These are phyloP conservation scores for Paecilomyces formosus DNA, from an alignment of 2,329 filamentous ascomycete genomes.

Conservation along the genomic window DNA sequence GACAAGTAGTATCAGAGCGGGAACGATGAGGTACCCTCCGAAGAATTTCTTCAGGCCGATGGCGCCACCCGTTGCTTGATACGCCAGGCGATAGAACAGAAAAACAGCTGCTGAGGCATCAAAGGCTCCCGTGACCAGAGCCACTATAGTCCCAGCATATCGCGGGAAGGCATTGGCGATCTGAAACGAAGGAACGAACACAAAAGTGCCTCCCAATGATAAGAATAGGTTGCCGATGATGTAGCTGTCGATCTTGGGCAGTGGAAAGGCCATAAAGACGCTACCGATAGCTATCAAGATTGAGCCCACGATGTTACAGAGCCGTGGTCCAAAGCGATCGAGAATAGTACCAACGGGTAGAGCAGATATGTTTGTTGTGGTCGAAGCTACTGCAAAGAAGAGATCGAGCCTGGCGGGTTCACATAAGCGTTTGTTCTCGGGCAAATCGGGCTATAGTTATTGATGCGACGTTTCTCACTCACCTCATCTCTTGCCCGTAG, in stretches of 20 bases:
- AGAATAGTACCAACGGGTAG: conserved; percentile 78
- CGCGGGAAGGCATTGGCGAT: conserved; percentile 74
- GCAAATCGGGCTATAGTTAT: background rate
- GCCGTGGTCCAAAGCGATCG: conserved; percentile 71
- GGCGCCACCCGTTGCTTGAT: conserved; percentile 44
- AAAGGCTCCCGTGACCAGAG: conserved; percentile 72
- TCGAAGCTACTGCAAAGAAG: conserved; percentile 86
- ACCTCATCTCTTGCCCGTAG: conserved; percentile 49
- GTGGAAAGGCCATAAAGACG: conserved; percentile 56
- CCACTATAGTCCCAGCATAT: conserved; percentile 66
- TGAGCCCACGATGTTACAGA: conserved; percentile 64
- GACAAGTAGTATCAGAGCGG: conserved; percentile 54
- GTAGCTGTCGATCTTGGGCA: conserved; percentile 62
- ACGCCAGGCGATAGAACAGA: conserved; percentile 66
- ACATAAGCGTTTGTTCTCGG: conserved; percentile 2
- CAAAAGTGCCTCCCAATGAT: conserved; percentile 69
- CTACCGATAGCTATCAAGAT: conserved; percentile 61
- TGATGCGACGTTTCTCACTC: background rate
- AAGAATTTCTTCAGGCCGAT: conserved; percentile 59
- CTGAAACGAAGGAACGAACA: conserved; percentile 76
- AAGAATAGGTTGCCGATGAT: conserved; percentile 68
- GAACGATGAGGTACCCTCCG: conserved; percentile 63
- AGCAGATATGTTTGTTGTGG: conserved; percentile 79
- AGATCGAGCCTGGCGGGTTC: conserved; percentile 56
- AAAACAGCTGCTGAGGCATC: conserved; percentile 76